Base-by-base conservation (phyloP, 768 basidiomycete species). In the Boletus barrowsii region DNA sequence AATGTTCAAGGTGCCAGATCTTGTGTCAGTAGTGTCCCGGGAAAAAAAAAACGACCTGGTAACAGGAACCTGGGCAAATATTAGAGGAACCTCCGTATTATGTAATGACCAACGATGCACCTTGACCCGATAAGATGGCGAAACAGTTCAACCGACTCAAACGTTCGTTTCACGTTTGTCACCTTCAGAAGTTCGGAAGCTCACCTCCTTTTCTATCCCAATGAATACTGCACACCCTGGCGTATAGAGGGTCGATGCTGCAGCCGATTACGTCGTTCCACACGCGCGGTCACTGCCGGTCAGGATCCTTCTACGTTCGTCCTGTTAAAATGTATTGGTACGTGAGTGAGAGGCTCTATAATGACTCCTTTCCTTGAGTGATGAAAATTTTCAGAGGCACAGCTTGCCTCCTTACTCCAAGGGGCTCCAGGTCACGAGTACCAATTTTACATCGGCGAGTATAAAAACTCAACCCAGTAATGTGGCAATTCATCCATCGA, bases 251-350 rank as follows among this genome's bases (percentile, higher is more conserved):
- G 30, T 3, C 26, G 7, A 26, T n/a, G 24, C 22, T 37, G 33
- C 47, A 39, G 36, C 42, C 43, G 39, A 54, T 62, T 62, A 62
- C 53, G 52, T 50, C 40, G 47, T 26, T 40, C 10, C 17, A 35
- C 49, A 62, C 50, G 50, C 58, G 42, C 52, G 36, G 30, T n/a
- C n/a, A n/a, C n/a, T n/a, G n/a, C n/a, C n/a, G n/a, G n/a, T 47
- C 30, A 39, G 32, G 42, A 37, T 49, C 39, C 40, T 44, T 49
- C 53, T 55, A 3, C 41, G 35, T 59, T 53, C 26, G 48, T 40
- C 26, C 10, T 41, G 14, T 18, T 32, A 18, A 47, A 24, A 42
- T 26, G 15, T 42, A 37, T 37, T 42, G 51, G 42, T 53, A 40
- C 36, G 41, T 53, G 51, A 49, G 46, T 20, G 32, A 26, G 51